Evolutionary conservation across 2,329 filamentous ascomycete genomes (phyloP), one percentile per base, ranked within the genome.

Genomic region (Aspergillus terreus): DNA sequence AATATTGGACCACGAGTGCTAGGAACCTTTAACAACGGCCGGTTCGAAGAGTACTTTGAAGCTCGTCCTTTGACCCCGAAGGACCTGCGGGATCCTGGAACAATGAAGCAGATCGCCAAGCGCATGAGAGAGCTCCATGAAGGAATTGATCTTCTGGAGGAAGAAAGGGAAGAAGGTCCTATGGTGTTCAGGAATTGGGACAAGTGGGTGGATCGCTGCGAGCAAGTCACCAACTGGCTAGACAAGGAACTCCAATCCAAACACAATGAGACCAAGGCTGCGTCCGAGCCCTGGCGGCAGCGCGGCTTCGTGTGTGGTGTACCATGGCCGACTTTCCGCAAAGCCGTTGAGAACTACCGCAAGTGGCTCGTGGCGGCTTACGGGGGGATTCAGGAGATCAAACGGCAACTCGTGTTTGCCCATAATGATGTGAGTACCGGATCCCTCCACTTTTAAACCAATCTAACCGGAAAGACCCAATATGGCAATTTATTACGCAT

Each of bases 41-140:
- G 94, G 4, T 99, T 99, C 59, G 94, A 99, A 72, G 87, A 99
- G 69, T 97, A 86, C 67, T 88, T 96, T 67, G 84, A 96, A 65
- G 91, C 94, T 1, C 83, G 83, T 35, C 86, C 94, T 0, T 80
- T 99, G 40, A 92, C 86, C 0, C 80, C 87, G 0, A 77, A 82
- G 23, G 88, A 95, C 58, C 73, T 99, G 43, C 86, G 90, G 35
- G 83, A 89, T 30, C 82, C 89, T 0, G 88, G 90, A 46, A 96
- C 90, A 0, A 95, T 88, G 32, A 88, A 83, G 64, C 89, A 96
- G 66, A 99, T 99, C 65, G 92, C 94, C 11, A 97, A 97, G 77
- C 88, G 94, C 46, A 96, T 99, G 90, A 82, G 92, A 56, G 94
- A 99, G 71, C 79, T 99, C 33, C 94, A 99, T 63, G 89, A 96